Evolutionary conservation across 306 rosid species (phyloP).

Genomic region (Oemleria cerasiformis): DNA sequence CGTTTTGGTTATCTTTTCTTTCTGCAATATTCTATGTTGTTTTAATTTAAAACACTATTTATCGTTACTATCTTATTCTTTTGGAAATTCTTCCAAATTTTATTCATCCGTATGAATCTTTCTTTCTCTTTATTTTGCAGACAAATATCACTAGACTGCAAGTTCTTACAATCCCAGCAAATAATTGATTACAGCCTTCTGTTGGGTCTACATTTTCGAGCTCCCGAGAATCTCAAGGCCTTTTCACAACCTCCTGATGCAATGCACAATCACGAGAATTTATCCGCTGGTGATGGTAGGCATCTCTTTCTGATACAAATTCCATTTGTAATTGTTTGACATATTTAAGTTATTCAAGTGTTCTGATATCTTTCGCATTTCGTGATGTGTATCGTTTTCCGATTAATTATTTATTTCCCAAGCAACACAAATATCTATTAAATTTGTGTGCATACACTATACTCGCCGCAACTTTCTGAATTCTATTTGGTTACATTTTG

Average conservation of each 20-base stretch:
- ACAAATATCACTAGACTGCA: constrained; percentile 76
- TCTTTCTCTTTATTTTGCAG: constrained; percentile 47
- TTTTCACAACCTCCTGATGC: constrained; percentile 47
- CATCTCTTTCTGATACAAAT: constrained; percentile 14
- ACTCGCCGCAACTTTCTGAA: too few relatives aligned
- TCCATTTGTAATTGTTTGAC: not conserved
- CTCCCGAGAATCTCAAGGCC: constrained; percentile 79
- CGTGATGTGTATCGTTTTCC: not conserved
- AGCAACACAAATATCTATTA: not conserved
- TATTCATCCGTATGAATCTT: constrained; percentile 4
- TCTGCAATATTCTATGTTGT: not conserved
- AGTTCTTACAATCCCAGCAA: constrained; percentile 81
- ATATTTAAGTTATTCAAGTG: not conserved
- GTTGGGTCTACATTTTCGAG: constrained; percentile 92
- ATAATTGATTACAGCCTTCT: constrained; percentile 95
- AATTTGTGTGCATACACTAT: not conserved
- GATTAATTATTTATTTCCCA: not conserved
- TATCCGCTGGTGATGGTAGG: constrained; percentile 45
- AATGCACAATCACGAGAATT: constrained; percentile 31
- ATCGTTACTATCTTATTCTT: constrained; percentile 1
- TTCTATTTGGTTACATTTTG: too few relatives aligned
- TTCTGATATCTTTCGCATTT: constrained; percentile 3
- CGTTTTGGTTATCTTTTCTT: not conserved
- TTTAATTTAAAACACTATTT: constrained; percentile 3
- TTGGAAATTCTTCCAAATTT: constrained; percentile 5